Evolutionary conservation across 2,329 filamentous ascomycete genomes (phyloP), one percentile per base, ranked within the genome.

Genomic region (Stemphylium vesicarium): DNA sequence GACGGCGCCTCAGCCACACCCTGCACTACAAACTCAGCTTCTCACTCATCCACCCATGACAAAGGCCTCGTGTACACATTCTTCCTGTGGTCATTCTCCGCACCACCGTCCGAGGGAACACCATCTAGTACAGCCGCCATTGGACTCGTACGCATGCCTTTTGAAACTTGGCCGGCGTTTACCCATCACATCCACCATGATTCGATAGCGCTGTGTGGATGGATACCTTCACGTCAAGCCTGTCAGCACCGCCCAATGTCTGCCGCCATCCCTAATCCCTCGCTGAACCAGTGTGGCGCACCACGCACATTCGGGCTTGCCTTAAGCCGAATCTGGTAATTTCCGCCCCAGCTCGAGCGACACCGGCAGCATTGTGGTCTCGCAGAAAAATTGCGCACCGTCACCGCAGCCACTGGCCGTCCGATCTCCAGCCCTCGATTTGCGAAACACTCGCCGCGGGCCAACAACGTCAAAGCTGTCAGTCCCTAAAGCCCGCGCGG

Each of bases 381-480:
- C 24, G 26, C 35, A 22, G 22, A 26, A 38, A 37, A 47, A 8
- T 13, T 38, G 24, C 35, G 20, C 48, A 51, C 11, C 20, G 12
- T 39, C 46, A 12, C 32, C 32, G 37, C 31, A 18, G 29, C 42
- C 38, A 32, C 38, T 48, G 44, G 32, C 44, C 29, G 26, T 37
- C 13, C 39, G 33, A 43, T 31, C 33, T 37, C 20, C 18, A 10
- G 31, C 10, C 16, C 18, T n/a, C 35, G 26, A 41, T 39, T 56
- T 38, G 35, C 46, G 54, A 57, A 50, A 50, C 55, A 29, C 45
- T 16, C 41, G 42, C 39, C 50, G 24, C 43, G 44, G 36, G 37
- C 47, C 59, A 56, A 49, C 47, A 53, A 60, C 51, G 41, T 64
- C 59, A 58, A 40, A 52, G 35, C 57, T 62, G 59, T 57, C 59